These are phyloP conservation scores for Plantago lanceolata DNA, from an alignment of 305 asterid species.

Conservation along the genomic window DNA sequence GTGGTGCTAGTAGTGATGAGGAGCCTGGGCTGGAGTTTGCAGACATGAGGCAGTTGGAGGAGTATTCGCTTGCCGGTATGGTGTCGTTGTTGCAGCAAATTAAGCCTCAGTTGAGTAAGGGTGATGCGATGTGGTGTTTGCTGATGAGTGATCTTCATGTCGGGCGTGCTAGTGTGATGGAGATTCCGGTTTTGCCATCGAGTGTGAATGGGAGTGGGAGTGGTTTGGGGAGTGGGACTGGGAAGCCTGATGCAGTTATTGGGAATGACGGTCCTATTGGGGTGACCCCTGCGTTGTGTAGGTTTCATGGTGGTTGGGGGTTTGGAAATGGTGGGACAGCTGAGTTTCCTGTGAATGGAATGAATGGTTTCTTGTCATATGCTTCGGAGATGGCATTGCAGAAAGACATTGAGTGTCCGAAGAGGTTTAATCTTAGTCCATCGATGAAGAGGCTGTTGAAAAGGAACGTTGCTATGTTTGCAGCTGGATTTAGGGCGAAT, in stretches of 20 bases:
- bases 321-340: slow-evolving; percentile 62
- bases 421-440: slow-evolving; percentile 85
- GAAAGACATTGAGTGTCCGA: slow-evolving; percentile 82
- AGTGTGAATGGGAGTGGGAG: slow-evolving; percentile 18
- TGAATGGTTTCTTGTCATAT: slow-evolving; percentile 44
- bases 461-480: slow-evolving; percentile 84
- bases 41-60: slow-evolving; percentile 55
- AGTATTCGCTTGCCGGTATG: slow-evolving; percentile 51
- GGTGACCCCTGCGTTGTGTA: slow-evolving; percentile 68
- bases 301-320: slow-evolving; percentile 92
- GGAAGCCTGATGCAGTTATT: slow-evolving; percentile 37
- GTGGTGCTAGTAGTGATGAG: slow-evolving; percentile 34
- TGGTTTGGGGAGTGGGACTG: slow-evolving; percentile 25
- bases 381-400: slow-evolving; percentile 56
- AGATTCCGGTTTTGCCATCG: slow-evolving; percentile 46
- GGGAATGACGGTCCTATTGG: slow-evolving; percentile 58
- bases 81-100: slow-evolving; percentile 56
- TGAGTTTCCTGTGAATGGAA: slow-evolving; percentile 60
- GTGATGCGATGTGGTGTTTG: slow-evolving; percentile 93
- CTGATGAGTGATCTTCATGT: slow-evolving; percentile 85
- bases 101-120: slow-evolving; percentile 55
- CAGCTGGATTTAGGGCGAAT: slow-evolving; percentile 84
- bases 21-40: slow-evolving; percentile 47
- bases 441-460: slow-evolving; percentile 76
- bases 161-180: slow-evolving; percentile 81